Percentiles rank a stretch among this genome's conserved stretches.
These are phyloP conservation scores for Zasmidium cellare DNA, from an alignment of 2,329 filamentous ascomycete species.

Conservation along the genomic window DNA sequence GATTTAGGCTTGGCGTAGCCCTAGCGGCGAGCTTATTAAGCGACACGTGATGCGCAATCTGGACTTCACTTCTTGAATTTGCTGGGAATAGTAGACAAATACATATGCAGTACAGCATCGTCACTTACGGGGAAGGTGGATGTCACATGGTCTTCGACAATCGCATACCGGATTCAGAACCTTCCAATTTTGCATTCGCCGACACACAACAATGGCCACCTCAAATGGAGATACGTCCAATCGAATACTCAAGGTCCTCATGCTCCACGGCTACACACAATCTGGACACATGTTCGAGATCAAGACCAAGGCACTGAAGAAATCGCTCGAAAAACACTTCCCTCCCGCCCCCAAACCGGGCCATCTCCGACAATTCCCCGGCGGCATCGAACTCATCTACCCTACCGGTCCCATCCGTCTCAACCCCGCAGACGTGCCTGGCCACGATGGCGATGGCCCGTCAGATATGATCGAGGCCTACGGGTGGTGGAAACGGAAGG, in stretches of 20 bases:
- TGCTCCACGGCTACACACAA: slow-evolving; percentile 78
- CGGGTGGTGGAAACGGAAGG: slow-evolving; percentile 79
- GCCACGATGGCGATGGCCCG: slow-evolving; percentile 55
- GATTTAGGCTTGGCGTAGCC: background rate
- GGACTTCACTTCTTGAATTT: background rate
- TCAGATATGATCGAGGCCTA: slow-evolving; percentile 56
- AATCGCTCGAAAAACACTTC: slow-evolving; percentile 74
- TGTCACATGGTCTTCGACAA: too few relatives aligned
- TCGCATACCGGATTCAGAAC: too few relatives aligned
- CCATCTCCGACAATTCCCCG: slow-evolving; percentile 35
- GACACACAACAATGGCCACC: slow-evolving; percentile 11
- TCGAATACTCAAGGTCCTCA: slow-evolving; percentile 47
- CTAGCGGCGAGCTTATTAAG: background rate
- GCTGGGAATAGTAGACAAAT: background rate
- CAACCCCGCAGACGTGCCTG: slow-evolving; percentile 51
- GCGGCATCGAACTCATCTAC: slow-evolving; percentile 48
- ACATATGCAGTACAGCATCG: background rate
- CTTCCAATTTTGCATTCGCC: too few relatives aligned
- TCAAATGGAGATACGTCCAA: slow-evolving; percentile 4
- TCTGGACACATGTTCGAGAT: slow-evolving; percentile 80
- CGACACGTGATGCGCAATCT: background rate
- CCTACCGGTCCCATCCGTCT: slow-evolving; percentile 48
- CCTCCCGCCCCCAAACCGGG: slow-evolving; percentile 56
- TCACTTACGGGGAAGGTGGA: background rate
- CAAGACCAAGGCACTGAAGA: slow-evolving; percentile 85